Percentiles rank a stretch among this genome's conserved stretches.
phyloP scores from a whole-genome alignment of 2,329 filamentous ascomycete species.

The Bertia moriformis region DNA sequence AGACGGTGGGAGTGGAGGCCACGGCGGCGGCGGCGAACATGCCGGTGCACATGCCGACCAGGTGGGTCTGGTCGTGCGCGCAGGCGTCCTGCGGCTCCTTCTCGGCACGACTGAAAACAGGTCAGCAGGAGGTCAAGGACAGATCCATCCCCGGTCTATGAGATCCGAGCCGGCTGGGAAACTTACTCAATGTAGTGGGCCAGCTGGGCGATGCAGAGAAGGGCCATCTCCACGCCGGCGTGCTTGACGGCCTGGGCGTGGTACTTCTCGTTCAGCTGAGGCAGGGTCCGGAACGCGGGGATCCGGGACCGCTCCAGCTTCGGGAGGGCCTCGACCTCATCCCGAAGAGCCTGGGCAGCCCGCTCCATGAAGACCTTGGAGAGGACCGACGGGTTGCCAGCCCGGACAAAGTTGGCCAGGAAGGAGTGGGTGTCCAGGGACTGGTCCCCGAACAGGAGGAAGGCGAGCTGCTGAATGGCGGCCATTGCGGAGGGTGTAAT shows the following conservation, averaged over 20 bases:
- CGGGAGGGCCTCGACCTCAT: constrained; percentile 42
- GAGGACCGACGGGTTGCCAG: constrained; percentile 29
- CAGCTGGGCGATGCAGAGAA: constrained; percentile 51
- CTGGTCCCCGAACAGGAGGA: constrained; percentile 59
- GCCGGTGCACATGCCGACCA: constrained; percentile 55
- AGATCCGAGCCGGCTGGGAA: too few species aligned
- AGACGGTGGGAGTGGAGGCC: constrained; percentile 45
- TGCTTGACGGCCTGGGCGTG: constrained; percentile 39
- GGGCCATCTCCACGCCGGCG: constrained; percentile 47
- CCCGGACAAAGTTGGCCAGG: constrained; percentile 36
- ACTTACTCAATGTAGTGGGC: constrained; percentile 56
- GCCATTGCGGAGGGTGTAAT: too few species aligned
- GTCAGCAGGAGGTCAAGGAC: constrained; percentile 2
- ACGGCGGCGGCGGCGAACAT: constrained; percentile 57
- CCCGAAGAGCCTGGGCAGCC: constrained; percentile 37
- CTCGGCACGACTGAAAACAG: constrained; percentile 26
- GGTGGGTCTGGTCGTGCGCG: constrained; percentile 28
- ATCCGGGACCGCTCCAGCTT: constrained; percentile 39
- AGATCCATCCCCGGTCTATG: constrained; percentile 15
- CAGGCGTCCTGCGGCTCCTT: constrained; percentile 39
- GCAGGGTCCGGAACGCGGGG: constrained; percentile 45
- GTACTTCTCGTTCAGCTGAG: constrained; percentile 52
- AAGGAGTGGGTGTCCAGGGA: constrained; percentile 53
- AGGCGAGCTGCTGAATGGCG: constrained; percentile 32
- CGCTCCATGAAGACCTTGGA: constrained; percentile 48